A percentile compares a stretch with the other conserved stretches of the same genome.
Evolutionary conservation across 495 filamentous ascomycete genomes (phyloP).

Genomic region (Physcia stellaris): DNA sequence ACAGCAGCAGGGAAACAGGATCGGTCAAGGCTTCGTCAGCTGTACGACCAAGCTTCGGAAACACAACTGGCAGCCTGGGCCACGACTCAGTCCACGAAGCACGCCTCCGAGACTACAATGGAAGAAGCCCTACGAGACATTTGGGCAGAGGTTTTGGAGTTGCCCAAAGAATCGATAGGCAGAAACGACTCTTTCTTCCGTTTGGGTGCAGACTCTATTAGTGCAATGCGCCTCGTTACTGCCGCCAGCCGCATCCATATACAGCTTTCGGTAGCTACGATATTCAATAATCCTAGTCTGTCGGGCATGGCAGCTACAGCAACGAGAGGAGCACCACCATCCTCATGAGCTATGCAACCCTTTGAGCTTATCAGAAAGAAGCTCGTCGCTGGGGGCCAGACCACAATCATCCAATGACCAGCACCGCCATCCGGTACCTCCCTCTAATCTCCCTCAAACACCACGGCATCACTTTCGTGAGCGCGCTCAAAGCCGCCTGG

Average conservation of each 20-base stretch:
- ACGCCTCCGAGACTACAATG: constrained; percentile 4
- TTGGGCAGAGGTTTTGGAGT: constrained; percentile 13
- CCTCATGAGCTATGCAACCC: too few species aligned
- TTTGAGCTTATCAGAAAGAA: too few species aligned
- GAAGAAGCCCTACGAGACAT: constrained; percentile 6
- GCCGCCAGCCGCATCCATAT: constrained; percentile 21
- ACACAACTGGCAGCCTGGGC: neutral
- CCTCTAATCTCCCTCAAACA: too few species aligned
- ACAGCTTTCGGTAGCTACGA: constrained; percentile 32
- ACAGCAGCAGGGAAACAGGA: constrained; percentile 25
- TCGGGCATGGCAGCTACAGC: constrained; percentile 33
- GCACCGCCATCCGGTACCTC: constrained; percentile 13
- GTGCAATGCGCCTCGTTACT: constrained; percentile 43
- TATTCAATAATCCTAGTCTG: constrained; percentile 31
- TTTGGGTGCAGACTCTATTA: constrained; percentile 49
- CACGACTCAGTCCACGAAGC: too few species aligned
- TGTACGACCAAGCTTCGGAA: neutral
- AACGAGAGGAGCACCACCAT: too few species aligned
- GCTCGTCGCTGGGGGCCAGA: constrained; percentile 2
- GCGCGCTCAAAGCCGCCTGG: constrained; percentile 22
- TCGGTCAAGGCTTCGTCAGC: constrained; percentile 2
- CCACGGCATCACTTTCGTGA: constrained; percentile 15
- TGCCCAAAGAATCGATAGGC: constrained; percentile 17
- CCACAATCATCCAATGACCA: neutral
- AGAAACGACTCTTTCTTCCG: constrained; percentile 42